phyloP scores from a whole-genome alignment of 164 flowering plant genomes.

The Litsea cubeba region DNA sequence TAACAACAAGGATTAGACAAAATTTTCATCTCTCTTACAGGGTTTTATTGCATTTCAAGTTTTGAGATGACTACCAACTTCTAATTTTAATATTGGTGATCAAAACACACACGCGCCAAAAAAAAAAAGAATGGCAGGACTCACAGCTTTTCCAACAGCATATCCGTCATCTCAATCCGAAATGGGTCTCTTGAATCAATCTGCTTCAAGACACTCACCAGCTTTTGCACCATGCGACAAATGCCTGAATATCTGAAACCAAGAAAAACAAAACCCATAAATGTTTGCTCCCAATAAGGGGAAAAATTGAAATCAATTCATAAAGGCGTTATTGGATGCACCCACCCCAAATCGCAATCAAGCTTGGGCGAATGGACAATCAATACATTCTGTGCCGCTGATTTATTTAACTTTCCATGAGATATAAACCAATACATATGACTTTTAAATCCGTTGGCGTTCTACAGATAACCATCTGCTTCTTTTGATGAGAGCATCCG shows the following conservation, averaged over 20 bases:
- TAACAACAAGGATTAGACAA: no score
- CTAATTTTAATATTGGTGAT: no score
- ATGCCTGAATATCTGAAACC: slow-evolving; percentile 53
- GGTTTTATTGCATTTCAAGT: no score
- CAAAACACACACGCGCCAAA: no score
- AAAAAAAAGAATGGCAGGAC: slow-evolving; percentile 14
- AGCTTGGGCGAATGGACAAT: not conserved
- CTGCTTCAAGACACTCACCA: slow-evolving; percentile 73
- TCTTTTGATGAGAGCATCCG: no score
- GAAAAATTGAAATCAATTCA: not conserved
- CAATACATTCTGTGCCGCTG: not conserved
- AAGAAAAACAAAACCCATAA: not conserved
- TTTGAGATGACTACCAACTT: no score
- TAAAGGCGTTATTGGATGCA: not conserved
- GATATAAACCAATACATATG: no score
- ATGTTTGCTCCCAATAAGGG: not conserved
- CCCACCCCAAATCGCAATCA: no score
- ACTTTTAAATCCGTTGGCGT: no score
- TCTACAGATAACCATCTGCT: no score
- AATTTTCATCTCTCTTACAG: no score
- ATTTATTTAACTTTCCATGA: not conserved
- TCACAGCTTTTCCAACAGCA: slow-evolving; percentile 80
- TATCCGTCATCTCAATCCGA: slow-evolving; percentile 79
- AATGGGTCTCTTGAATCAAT: slow-evolving; percentile 77
- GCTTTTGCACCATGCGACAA: slow-evolving; percentile 78